Percentiles rank a stretch among this genome's conserved stretches.
Evolutionary conservation across 257 asterid genomes (phyloP).

Genomic region (Lycium barbarum): DNA sequence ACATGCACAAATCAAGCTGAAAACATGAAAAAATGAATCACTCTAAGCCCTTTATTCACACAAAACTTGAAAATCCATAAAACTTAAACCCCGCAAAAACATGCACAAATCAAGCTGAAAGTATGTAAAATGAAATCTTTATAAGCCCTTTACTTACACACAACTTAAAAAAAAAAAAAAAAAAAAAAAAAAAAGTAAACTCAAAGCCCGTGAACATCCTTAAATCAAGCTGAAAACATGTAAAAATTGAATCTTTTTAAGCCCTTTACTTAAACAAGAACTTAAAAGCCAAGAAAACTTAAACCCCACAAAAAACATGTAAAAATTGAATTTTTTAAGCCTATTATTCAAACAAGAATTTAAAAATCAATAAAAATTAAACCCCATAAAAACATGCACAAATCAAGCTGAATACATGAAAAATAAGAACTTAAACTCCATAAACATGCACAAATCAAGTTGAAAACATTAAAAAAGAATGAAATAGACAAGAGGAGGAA

Average conservation of each 20-base stretch:
- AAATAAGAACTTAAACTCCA: background rate
- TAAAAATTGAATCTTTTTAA: background rate
- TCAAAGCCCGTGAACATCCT: background rate
- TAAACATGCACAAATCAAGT: background rate
- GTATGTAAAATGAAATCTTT: background rate
- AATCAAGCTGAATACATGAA: background rate
- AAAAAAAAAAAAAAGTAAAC: too few relatives aligned
- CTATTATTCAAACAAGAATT: background rate
- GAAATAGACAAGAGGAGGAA: background rate
- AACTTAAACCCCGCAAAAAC: conserved; percentile 7
- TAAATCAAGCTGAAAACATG: background rate
- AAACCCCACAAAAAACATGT: conserved; percentile 8
- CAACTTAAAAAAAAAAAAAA: too few relatives aligned
- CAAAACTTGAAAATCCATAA: background rate
- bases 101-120: background rate
- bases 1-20: background rate
- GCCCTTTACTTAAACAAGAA: background rate
- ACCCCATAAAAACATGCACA: background rate
- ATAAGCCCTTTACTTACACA: background rate
- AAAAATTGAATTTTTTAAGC: background rate
- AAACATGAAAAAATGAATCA: background rate
- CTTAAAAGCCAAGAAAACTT: background rate
- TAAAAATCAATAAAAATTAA: background rate
- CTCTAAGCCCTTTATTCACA: background rate
- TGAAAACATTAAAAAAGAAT: background rate